Evolutionary conservation across 768 basidiomycete genomes (phyloP), one percentile per base, ranked within the genome.

Genomic region (Boletus vinaceobasis): DNA sequence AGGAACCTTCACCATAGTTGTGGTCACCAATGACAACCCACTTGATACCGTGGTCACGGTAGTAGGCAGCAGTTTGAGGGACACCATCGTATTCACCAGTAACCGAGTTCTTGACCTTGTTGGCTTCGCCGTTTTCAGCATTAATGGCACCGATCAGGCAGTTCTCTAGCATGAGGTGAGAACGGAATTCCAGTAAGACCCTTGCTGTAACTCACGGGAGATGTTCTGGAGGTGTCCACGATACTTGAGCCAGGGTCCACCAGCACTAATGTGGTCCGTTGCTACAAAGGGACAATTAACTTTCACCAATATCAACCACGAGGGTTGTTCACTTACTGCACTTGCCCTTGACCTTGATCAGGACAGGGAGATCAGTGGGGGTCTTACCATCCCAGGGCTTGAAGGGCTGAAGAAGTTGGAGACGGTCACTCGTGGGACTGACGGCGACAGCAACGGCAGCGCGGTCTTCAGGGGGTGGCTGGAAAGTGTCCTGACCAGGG

Each of bases 161-260:
- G 81, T 98, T 98, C 74, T 98, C 88, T 91, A 65, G 2, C 29
- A 50, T 2, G 1, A 46, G 45, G 9, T 60, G 36, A 61, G 50
- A 46, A 57, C 32, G 14, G 0, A n/a, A 59, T 53, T n/a, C 48
- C 11, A 27, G 26, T 31, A 37, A 6, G 11, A 37, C 13, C 33
- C 23, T 45, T 0, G 36, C 9, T 45, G 19, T 14, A 3, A 80
- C 85, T 58, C 58, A 90, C 90, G 91, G 32, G 95, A 97, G 71
- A 97, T 98, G 81, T 98, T 98, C 73, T 97, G 83, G 67, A 98
- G 86, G 75, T 98, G 96, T 59, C 96, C 96, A 79, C 96, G 93
- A 81, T 95, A 98, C 78, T 98, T 98, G 78, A 98, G 84, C 96
- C 96, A 98, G 43, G 96, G 96, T 56, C 96, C 96, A 79, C 95